A percentile compares a stretch with the other conserved stretches of the same genome.
Evolutionary conservation across 164 flowering plant species (phyloP).

Genomic region (Hamamelis virginiana): DNA sequence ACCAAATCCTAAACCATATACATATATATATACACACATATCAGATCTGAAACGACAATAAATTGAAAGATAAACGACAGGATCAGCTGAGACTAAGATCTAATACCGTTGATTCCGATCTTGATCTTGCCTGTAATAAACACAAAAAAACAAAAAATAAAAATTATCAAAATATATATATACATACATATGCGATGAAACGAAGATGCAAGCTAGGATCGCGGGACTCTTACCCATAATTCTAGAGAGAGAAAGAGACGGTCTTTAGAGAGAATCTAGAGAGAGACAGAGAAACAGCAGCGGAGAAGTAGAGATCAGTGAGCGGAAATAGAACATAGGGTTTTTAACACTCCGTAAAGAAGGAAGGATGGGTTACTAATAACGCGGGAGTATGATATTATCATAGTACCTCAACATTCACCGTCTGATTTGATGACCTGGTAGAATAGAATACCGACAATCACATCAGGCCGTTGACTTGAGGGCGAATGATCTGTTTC

Average conservation of each 20-base stretch:
- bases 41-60: neutral
- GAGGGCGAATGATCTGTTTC: neutral
- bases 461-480: neutral
- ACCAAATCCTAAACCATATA: slow-evolving; percentile 63
- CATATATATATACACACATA: neutral
- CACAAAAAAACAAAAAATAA: neutral
- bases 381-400: neutral
- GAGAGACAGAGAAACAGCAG: neutral
- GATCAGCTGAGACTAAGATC: slow-evolving; percentile 1
- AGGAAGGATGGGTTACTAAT: too few species aligned
- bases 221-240: slow-evolving; percentile 20
- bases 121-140: slow-evolving; percentile 46
- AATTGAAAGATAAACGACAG: neutral
- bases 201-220: neutral
- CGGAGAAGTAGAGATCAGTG: neutral
- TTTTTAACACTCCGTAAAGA: neutral
- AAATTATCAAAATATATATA: neutral
- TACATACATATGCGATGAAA: neutral
- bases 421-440: neutral
- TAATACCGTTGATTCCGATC: slow-evolving; percentile 85
- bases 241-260: neutral
- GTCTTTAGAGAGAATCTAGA: neutral
- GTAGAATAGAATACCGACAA: too few species aligned
- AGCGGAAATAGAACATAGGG: neutral
- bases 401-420: neutral